Conservation (phyloP, 331 rosid genomes). For the Malus hybrid region DNA sequence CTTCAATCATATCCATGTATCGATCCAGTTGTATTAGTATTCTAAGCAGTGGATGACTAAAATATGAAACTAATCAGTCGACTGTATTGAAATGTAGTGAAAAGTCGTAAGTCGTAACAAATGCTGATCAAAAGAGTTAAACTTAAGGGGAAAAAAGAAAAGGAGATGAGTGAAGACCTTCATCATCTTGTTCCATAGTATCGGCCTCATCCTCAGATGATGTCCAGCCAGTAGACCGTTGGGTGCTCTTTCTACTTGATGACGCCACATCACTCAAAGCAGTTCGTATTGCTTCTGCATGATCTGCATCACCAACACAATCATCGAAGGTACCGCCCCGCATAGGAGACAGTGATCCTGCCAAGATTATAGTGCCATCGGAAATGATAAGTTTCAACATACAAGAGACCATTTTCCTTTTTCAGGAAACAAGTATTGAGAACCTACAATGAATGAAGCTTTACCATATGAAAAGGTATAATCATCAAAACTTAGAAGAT, state of each 20-base stretch:
- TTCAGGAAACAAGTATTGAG: not conserved
- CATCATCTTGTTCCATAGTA: conserved; percentile 74
- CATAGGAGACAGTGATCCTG: conserved; percentile 74
- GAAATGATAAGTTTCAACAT: not conserved
- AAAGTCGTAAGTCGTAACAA: not conserved
- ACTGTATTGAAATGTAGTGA: not conserved
- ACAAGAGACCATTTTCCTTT: not conserved
- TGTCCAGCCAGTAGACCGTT: conserved; percentile 67
- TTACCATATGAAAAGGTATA: not conserved
- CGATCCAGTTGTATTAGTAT: not conserved
- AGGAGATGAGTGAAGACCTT: conserved; percentile 36
- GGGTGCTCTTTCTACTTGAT: conserved; percentile 43
- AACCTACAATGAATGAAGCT: not conserved
- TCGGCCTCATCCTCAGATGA: conserved; percentile 92
- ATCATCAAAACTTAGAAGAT: not conserved
- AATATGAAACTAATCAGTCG: not conserved
- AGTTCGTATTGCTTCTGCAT: conserved; percentile 78
- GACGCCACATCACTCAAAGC: conserved; percentile 82
- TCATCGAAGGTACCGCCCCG: conserved; percentile 61
- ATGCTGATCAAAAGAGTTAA: conserved; percentile 1
- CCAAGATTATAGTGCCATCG: not conserved
- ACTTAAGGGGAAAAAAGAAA: not conserved
- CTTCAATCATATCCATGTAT: not conserved
- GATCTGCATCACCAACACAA: conserved; percentile 39
- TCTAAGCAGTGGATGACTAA: not conserved